Conservation (phyloP, 1,284 basidiomycete species). For the Schizophyllum commune region DNA sequence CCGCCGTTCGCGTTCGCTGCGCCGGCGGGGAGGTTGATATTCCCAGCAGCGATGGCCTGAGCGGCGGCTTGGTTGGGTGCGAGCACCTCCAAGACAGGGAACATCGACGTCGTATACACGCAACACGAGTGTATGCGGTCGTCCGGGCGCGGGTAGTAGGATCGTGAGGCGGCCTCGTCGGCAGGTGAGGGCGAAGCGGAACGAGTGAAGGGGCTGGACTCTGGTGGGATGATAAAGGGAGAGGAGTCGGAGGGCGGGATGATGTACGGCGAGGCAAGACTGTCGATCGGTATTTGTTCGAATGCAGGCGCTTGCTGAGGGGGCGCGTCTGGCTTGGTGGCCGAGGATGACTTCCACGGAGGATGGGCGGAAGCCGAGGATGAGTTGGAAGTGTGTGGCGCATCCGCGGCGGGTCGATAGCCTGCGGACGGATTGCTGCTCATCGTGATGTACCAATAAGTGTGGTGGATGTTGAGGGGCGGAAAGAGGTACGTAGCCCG, state of each 20-base stretch:
- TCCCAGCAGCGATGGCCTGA: too few relatives aligned
- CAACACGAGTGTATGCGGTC: constrained; percentile 43
- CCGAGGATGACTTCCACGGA: too few relatives aligned
- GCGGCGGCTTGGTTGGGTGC: too few relatives aligned
- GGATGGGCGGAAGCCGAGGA: not conserved
- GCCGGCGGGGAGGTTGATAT: too few relatives aligned
- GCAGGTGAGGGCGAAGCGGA: not conserved
- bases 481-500: constrained; percentile 34
- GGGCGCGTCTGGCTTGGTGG: too few relatives aligned
- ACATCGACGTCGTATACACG: constrained; percentile 27
- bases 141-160: constrained; percentile 34
- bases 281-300: too few relatives aligned
- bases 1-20: too few relatives aligned
- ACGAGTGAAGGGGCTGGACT: not conserved
- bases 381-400: constrained; percentile 10
- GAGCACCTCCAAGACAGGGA: not conserved
- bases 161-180: constrained; percentile 11
- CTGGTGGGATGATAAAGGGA: too few relatives aligned
- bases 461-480: constrained; percentile 15
- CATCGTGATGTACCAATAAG: constrained; percentile 34
- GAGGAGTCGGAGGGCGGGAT: not conserved
- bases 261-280: too few relatives aligned
- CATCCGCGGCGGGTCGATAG: constrained; percentile 20
- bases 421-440: constrained; percentile 37
- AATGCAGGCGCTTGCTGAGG: too few relatives aligned